Base-by-base conservation (phyloP, 192 early-diverging fungal genomes). In the Coemansia sp. region DNA sequence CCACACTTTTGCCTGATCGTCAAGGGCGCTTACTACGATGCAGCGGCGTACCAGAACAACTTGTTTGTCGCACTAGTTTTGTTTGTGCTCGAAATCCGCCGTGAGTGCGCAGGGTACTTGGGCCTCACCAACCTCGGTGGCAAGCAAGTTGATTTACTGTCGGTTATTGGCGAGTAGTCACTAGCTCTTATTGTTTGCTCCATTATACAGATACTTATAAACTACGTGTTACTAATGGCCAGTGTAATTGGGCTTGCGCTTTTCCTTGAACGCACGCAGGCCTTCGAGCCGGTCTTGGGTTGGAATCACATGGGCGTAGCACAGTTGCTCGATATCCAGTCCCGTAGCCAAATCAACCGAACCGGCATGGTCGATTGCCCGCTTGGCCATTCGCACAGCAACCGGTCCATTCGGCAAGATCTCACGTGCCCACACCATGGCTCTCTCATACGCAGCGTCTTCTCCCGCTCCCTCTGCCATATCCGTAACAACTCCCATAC, bases 241-340 rank as follows among this genome's bases (percentile, higher is more conserved):
- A 68, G 87, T 90, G 86, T 92, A 94, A 12, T 85, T 69, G 4
- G 93, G 93, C 62, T 81, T 83, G 57, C 93, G 87, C 88, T 94
- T 94, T 69, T 93, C 93, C 59, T 85, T 88, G 79, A 94, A 93
- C 6, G 79, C 84, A 25, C 74, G 72, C 68, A 87, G 64, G 64
- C 93, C 96, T 80, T 98, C 96, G 51, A 97, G 64, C 47, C 96
- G 81, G 83, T 98, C 96, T 63, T 94, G 86, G 2, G 96, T 94
- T 0, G 92, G 94, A 68, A 98, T 94, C 12, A 97, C 89, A 65
- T 94, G 91, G 0, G 90, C 94, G 64, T 98, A 98, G 76, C 93
- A 98, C 29, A 89, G 81, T 82, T 98, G 91, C 83, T 98, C 96
- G 49, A 95, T 82, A 31, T 91, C 90, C 64, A 98, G 80, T 1